Percentiles rank a stretch among this genome's conserved stretches.
Evolutionary conservation across 192 early-diverging fungal genomes (phyloP).

Genomic region (Podila epigama): DNA sequence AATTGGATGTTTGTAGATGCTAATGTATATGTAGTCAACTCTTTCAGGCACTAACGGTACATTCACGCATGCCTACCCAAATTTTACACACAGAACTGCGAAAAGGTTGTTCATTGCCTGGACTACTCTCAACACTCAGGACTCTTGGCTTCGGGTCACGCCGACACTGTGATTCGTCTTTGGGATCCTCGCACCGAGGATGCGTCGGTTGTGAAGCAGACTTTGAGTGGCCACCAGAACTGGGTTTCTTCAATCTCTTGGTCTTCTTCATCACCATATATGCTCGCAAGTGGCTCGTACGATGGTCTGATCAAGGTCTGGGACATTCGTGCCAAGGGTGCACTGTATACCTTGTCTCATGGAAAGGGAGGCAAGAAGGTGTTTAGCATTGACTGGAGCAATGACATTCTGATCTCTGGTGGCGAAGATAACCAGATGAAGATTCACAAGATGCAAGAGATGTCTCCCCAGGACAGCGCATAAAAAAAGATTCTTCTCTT

Average conservation of each 20-base stretch:
- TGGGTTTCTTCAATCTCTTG: constrained; percentile 88
- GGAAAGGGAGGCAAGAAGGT: constrained; percentile 64
- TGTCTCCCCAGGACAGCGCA: constrained; percentile 24
- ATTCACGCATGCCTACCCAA: too few species aligned
- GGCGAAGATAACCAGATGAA: constrained; percentile 78
- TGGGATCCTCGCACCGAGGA: constrained; percentile 93
- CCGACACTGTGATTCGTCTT: constrained; percentile 81
- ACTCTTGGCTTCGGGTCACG: constrained; percentile 89
- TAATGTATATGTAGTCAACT: too few species aligned
- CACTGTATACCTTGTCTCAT: constrained; percentile 76
- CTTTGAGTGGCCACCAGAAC: constrained; percentile 78
- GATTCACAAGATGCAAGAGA: constrained; percentile 57
- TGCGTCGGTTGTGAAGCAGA: constrained; percentile 76
- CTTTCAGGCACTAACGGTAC: too few species aligned
- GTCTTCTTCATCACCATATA: constrained; percentile 78
- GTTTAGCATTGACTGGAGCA: constrained; percentile 75
- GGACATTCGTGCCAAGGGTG: constrained; percentile 91
- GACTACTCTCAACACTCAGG: constrained; percentile 73
- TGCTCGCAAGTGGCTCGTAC: constrained; percentile 85
- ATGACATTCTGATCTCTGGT: constrained; percentile 70
- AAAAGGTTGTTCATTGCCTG: constrained; percentile 80
- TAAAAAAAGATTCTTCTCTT: constrained; percentile 1
- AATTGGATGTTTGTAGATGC: neutral
- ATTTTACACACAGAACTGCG: constrained; percentile 70
- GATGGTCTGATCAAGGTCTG: constrained; percentile 90